Base-by-base conservation (phyloP, 805 yeast genomes). In the Cyberlindnera nakhonratchasimensis region DNA sequence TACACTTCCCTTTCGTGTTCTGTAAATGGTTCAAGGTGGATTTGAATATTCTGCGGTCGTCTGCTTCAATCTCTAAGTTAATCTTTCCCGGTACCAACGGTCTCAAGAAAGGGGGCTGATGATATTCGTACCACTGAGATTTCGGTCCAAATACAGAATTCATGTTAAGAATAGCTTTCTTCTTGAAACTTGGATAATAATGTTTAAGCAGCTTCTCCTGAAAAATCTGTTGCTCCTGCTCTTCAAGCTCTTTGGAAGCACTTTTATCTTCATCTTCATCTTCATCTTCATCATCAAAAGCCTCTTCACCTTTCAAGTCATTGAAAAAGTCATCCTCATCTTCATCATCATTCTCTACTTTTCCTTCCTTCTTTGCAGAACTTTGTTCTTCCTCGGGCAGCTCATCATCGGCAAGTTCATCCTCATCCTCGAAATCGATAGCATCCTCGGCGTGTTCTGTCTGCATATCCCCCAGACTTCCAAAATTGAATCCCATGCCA, bases 391-490 rank as follows among this genome's bases (percentile, higher is more conserved):
- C 70, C 23, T 64, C 71, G 1, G 70, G 70, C 3, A 64, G 54
- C 42, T 86, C 95, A 18, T 90, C 96, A 19, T 90, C 97, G 0
- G 97, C 97, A 37, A 90, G 68, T 62, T 90, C 97, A 52, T 90
- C 97, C 55, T 86, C 95, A 59, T 87, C 96, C 57, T 87, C 96
- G 59, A 86, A 91, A 62, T 91, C 98, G 24, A 89, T 70, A 9
- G 99, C 99, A 61, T 90, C 91, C 6, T 79, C 96, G 1, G 93
- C 90, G 62, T 90, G 98, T 41, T 74, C 72, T 67, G 62, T 75
- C 21, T 52, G 46, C 57, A 52, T 50, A 35, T 44, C 57, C 14
- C 51, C 50, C n/a, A 57, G 24, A 6, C 39, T 46, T 17, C 41
- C 38, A 20, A 55, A 39, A 30, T 53, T 55, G 11, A 54, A 44